A percentile compares a stretch with the other conserved stretches of the same genome.
Conservation (phyloP, 352 stramenopile genomes). For the Globisporangium recalcitrans region DNA sequence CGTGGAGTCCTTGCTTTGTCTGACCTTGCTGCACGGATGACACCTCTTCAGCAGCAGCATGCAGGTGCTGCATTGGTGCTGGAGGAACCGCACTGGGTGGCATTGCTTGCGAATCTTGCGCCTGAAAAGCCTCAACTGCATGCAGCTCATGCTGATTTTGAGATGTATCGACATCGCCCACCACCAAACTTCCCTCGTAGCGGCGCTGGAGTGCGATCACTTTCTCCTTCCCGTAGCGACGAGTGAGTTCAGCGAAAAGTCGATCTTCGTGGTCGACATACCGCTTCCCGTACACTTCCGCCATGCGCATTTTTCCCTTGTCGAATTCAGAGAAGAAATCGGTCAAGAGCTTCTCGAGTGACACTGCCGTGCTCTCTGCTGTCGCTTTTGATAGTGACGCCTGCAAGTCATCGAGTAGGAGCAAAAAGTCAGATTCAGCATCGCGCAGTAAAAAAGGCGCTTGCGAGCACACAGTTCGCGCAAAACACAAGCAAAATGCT, state of each 20-base stretch:
- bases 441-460: neutral
- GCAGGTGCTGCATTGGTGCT: too few species aligned
- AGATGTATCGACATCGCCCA: neutral
- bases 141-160: neutral
- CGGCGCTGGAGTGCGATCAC: constrained; percentile 31
- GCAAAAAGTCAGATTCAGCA: neutral
- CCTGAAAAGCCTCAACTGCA: neutral
- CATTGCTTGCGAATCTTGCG: too few species aligned
- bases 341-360: constrained; percentile 46
- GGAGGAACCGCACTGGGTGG: too few species aligned
- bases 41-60: neutral
- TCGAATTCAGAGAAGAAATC: constrained; percentile 67
- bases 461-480: neutral
- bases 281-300: constrained; percentile 55
- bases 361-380: neutral
- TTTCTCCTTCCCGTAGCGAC: constrained; percentile 51
- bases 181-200: neutral
- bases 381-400: neutral
- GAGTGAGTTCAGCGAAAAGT: constrained; percentile 59
- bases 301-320: constrained; percentile 55
- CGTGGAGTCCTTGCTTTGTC: neutral
- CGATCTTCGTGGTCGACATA: constrained; percentile 63
- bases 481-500: neutral
- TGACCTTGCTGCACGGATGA: neutral
- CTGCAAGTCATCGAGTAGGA: neutral